Conservation (phyloP, 768 basidiomycete species). For the Termitomyces bulborhizus region DNA sequence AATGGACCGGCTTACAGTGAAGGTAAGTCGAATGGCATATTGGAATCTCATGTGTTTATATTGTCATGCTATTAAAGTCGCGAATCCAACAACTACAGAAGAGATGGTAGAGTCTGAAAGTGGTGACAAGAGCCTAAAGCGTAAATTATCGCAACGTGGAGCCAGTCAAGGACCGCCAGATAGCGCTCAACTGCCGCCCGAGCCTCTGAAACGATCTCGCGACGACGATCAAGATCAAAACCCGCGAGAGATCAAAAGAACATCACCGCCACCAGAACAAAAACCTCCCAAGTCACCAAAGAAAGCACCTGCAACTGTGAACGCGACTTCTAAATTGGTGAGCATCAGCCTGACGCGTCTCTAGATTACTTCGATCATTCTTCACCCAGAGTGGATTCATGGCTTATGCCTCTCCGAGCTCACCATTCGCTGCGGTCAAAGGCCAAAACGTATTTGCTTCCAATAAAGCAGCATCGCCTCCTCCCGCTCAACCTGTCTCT, state of each 20-base stretch:
- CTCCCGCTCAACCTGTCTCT: constrained; percentile 13
- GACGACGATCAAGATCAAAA: constrained; percentile 61
- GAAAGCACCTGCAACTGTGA: constrained; percentile 13
- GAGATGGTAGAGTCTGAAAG: constrained; percentile 36
- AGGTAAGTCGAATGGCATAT: constrained; percentile 4
- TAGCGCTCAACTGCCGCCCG: constrained; percentile 20
- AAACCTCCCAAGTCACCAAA: constrained; percentile 20
- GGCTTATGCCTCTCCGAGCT: constrained; percentile 70
- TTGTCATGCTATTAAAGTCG: neutral
- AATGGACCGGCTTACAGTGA: constrained; percentile 4
- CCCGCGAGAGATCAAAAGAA: constrained; percentile 52
- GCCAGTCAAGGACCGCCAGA: constrained; percentile 53
- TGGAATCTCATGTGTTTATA: neutral
- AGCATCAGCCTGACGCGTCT: constrained; percentile 15
- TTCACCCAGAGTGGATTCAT: constrained; percentile 60
- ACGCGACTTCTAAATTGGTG: constrained; percentile 37
- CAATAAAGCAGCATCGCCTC: constrained; percentile 28
- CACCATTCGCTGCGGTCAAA: constrained; percentile 70
- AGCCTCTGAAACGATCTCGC: constrained; percentile 51
- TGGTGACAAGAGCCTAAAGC: constrained; percentile 60
- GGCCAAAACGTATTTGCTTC: constrained; percentile 53
- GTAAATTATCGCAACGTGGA: constrained; percentile 63
- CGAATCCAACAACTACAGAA: neutral
- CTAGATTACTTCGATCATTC: constrained; percentile 4
- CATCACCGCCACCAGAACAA: constrained; percentile 64